A percentile compares a stretch with the other conserved stretches of the same genome.
These are phyloP conservation scores for Magnaporthales sp. DNA, from an alignment of 2,329 filamentous ascomycete species.

Conservation along the genomic window DNA sequence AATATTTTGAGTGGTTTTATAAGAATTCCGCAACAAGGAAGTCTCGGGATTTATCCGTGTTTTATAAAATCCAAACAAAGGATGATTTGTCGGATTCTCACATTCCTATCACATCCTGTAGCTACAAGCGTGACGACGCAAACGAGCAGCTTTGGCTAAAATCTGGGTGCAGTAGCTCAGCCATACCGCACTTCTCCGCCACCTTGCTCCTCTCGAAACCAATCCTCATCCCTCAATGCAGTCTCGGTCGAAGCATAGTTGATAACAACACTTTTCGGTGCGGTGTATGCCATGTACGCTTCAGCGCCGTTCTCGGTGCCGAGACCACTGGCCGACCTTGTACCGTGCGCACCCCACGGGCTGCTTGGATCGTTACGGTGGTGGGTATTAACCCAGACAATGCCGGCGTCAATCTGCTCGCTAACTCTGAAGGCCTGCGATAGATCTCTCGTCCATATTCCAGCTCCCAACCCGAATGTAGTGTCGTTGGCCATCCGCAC, in stretches of 20 bases:
- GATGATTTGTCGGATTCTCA: not conserved
- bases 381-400: constrained; percentile 51
- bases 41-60: too few relatives aligned
- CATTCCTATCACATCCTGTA: not conserved
- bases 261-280: constrained; percentile 57
- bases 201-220: constrained; percentile 50
- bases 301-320: constrained; percentile 67
- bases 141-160: too few relatives aligned
- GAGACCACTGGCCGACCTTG: constrained; percentile 53
- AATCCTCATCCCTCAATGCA: constrained; percentile 46
- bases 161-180: too few relatives aligned
- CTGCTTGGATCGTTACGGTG: constrained; percentile 65
- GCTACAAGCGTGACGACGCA: too few relatives aligned
- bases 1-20: not conserved
- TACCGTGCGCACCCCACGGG: constrained; percentile 53
- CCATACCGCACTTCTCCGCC: constrained; percentile 51
- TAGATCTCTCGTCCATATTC: constrained; percentile 67
- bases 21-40: too few relatives aligned
- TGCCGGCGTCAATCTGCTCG: constrained; percentile 60
- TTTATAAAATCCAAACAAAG: not conserved
- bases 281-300: constrained; percentile 50
- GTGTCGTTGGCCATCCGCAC: constrained; percentile 64
- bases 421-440: constrained; percentile 66
- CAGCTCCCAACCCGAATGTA: constrained; percentile 69
- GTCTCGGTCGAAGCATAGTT: constrained; percentile 56